A percentile compares a stretch with the other conserved stretches of the same genome.
Evolutionary conservation across 305 asterid genomes (phyloP).

Genomic region (Andrographis paniculata): DNA sequence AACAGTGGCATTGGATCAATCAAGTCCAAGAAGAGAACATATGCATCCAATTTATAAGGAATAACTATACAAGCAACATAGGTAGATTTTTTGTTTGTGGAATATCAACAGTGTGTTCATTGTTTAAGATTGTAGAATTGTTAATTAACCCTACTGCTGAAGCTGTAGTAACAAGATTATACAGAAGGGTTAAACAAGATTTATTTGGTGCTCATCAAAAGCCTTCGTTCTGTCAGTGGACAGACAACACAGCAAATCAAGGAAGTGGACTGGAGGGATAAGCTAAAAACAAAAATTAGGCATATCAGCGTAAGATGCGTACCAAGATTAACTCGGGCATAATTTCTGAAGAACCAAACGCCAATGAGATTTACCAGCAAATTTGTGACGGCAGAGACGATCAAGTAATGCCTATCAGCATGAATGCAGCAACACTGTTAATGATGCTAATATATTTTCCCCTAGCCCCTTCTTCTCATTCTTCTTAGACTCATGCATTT

Average conservation of each 20-base stretch:
- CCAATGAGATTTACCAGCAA: conserved; percentile 96
- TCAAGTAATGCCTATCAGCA: conserved; percentile 81
- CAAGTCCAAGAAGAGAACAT: too few relatives aligned
- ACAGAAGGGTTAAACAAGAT: too few relatives aligned
- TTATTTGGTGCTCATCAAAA: too few relatives aligned
- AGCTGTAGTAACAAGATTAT: too few relatives aligned
- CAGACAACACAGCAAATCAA: not conserved
- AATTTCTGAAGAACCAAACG: conserved; percentile 96
- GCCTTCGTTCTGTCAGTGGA: too few relatives aligned
- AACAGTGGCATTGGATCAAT: too few relatives aligned
- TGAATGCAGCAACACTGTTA: not conserved
- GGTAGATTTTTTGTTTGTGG: too few relatives aligned
- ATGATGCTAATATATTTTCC: not conserved
- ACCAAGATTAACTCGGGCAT: conserved; percentile 94
- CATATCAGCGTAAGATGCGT: conserved; percentile 25
- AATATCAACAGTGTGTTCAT: too few relatives aligned
- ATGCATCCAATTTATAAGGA: too few relatives aligned
- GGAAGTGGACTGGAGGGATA: not conserved
- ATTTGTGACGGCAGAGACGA: conserved; percentile 89
- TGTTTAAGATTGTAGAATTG: too few relatives aligned
- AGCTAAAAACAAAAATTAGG: not conserved
- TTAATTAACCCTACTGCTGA: too few relatives aligned
- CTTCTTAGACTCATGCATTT: not conserved
- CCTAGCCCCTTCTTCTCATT: not conserved
- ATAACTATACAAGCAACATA: too few relatives aligned